Base-by-base conservation (phyloP, 306 rosid species). In the Glycine soja region DNA sequence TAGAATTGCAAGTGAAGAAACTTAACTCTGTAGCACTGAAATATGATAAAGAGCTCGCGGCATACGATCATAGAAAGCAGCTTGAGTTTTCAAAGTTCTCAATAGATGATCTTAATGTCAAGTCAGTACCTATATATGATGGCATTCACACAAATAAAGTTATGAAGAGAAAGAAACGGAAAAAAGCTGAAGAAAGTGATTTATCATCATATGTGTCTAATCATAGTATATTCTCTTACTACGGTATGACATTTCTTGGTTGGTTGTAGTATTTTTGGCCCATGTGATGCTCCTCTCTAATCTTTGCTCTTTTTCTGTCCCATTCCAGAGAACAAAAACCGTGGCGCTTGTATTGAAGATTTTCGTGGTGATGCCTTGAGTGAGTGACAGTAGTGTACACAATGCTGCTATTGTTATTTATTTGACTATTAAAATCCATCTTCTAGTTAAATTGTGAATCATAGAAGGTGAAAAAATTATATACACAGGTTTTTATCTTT, bases 121-220 rank as follows among this genome's bases (percentile, higher is more conserved):
- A 90, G 81, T 82, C 92, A 63, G 70, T 85, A 51, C 92, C 97
- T 30, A 82, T 84, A 70, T 75, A 86, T 6, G 84, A 85, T 72
- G 90, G 77, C 80, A 32, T 8, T 81, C 75, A n/a, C 62, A 80
- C 83, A 77, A 70, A 84, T 66, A 88, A 84, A 85, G 85, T 85
- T 53, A 89, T 89, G 94, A 89, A 70, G 85, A 90, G 98, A 88
- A 91, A 86, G 88, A 95, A 89, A 89, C 88, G 99, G 82, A 88
- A 80, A 86, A 89, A 86, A 84, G 82, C 81, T 74, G 99, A 93
- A 64, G 85, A 84, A 16, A 79, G 36, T 81, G 89, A 95, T 85
- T 45, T 79, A 68, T 74, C 63, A 9, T 74, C 90, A 10, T 91
- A 90, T 66, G 65, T 90, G 85, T 84, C 88, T 15, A 88, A 81